Evolutionary conservation across 2,329 filamentous ascomycete genomes (phyloP).

Genomic region (Chrysoporthe deuterocubensis): DNA sequence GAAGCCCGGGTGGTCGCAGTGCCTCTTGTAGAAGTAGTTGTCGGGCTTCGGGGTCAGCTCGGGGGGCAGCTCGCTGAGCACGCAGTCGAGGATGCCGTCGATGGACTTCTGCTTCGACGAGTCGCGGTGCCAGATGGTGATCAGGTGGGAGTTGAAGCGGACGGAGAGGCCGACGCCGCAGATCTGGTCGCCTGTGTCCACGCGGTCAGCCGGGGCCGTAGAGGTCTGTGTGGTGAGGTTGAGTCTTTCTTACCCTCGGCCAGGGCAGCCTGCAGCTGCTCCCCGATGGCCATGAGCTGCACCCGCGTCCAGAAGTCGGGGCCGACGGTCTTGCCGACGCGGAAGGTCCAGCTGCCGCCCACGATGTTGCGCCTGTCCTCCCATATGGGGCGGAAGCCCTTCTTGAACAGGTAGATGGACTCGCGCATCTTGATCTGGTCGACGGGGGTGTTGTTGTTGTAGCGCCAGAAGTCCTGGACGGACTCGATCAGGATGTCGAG

Average conservation of each 20-base stretch:
- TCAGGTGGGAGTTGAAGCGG: slow-evolving; percentile 59
- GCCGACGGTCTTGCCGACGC: slow-evolving; percentile 75
- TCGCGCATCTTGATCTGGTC: slow-evolving; percentile 77
- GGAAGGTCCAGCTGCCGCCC: slow-evolving; percentile 91
- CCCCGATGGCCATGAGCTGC: slow-evolving; percentile 80
- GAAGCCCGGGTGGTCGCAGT: slow-evolving; percentile 86
- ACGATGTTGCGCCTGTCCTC: slow-evolving; percentile 84
- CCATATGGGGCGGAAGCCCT: slow-evolving; percentile 77
- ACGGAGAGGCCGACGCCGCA: slow-evolving; percentile 87
- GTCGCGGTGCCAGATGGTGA: slow-evolving; percentile 92
- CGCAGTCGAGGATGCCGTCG: slow-evolving; percentile 71
- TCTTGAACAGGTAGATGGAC: slow-evolving; percentile 79
- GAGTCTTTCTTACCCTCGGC: slow-evolving; percentile 61
- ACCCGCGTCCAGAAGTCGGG: slow-evolving; percentile 82
- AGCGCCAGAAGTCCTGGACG: slow-evolving; percentile 83
- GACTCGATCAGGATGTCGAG: slow-evolving; percentile 72
- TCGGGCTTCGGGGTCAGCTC: slow-evolving; percentile 74
- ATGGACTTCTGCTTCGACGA: slow-evolving; percentile 79
- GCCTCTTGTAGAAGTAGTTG: slow-evolving; percentile 85
- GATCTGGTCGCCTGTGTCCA: slow-evolving; percentile 73
- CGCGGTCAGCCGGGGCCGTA: neutral
- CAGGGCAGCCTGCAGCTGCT: slow-evolving; percentile 75
- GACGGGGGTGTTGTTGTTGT: slow-evolving; percentile 81
- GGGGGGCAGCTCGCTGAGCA: slow-evolving; percentile 73
- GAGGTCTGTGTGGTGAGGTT: too few species aligned